Evolutionary conservation across 2,329 filamentous ascomycete species (phyloP).

Genomic region (Aspergillus fumigatiaffinis): DNA sequence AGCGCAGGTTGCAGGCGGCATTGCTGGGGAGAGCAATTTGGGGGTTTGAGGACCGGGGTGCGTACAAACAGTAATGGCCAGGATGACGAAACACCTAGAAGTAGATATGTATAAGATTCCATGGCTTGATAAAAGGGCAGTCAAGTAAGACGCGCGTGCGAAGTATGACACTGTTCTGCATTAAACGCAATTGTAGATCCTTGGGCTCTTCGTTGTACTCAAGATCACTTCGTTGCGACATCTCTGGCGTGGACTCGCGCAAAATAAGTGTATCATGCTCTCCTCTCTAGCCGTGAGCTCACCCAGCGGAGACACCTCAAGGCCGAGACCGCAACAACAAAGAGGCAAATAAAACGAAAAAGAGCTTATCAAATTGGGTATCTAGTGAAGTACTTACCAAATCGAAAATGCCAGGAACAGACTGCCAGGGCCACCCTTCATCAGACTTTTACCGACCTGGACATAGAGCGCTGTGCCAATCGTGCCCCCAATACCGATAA

Average conservation of each 20-base stretch:
- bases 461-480: slow-evolving; percentile 44
- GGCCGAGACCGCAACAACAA: slow-evolving; percentile 4
- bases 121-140: slow-evolving; percentile 7
- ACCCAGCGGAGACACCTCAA: slow-evolving; percentile 5
- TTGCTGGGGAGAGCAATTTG: slow-evolving; percentile 3
- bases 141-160: slow-evolving; percentile 5
- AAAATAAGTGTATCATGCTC: neutral
- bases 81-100: slow-evolving; percentile 43
- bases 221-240: neutral
- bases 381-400: slow-evolving; percentile 34
- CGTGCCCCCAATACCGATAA: slow-evolving; percentile 46
- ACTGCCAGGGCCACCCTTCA: slow-evolving; percentile 41
- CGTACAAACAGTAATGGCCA: slow-evolving; percentile 46
- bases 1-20: slow-evolving; percentile 6
- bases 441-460: slow-evolving; percentile 39
- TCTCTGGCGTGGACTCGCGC: too few species aligned
- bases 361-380: neutral
- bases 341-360: neutral
- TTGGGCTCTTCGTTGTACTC: neutral
- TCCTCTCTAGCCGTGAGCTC: neutral
- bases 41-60: slow-evolving; percentile 5
- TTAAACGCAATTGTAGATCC: neutral
- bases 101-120: slow-evolving; percentile 30
- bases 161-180: slow-evolving; percentile 1
- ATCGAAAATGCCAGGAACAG: slow-evolving; percentile 45